Percentiles rank a stretch among this genome's conserved stretches.
Evolutionary conservation across 768 basidiomycete genomes (phyloP).

Genomic region (Suillus sp.): DNA sequence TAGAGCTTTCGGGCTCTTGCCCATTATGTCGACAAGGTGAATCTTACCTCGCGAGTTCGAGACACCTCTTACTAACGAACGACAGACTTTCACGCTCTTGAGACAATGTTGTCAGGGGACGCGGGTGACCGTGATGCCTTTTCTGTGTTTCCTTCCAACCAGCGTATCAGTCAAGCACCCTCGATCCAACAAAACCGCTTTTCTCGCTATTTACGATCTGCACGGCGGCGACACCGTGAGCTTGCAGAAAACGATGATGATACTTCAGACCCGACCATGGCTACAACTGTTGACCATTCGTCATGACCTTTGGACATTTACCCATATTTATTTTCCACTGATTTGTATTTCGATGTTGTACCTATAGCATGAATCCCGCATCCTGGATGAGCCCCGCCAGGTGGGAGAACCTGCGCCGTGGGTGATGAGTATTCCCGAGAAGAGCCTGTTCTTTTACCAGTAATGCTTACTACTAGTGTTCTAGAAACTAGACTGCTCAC

Average conservation of each 20-base stretch:
- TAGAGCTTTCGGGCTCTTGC: constrained; percentile 88
- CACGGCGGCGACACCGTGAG: constrained; percentile 49
- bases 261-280: constrained; percentile 33
- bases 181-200: constrained; percentile 43
- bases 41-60: constrained; percentile 19
- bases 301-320: constrained; percentile 13
- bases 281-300: not conserved
- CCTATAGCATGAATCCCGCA: not conserved
- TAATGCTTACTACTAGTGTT: no score
- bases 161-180: constrained; percentile 20
- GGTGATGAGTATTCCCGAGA: not conserved
- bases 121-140: constrained; percentile 21
- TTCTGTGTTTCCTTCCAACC: constrained; percentile 7
- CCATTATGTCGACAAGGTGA: constrained; percentile 90
- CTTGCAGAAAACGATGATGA: constrained; percentile 35
- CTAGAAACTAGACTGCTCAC: no score
- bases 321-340: not conserved
- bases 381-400: not conserved
- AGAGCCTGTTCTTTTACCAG: not conserved
- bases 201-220: constrained; percentile 59
- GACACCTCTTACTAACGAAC: constrained; percentile 7
- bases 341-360: not conserved
- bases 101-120: constrained; percentile 52
- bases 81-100: constrained; percentile 61
- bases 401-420: not conserved